phyloP scores from a whole-genome alignment of 345 rosid genomes.

The Lumnitzera racemosa region DNA sequence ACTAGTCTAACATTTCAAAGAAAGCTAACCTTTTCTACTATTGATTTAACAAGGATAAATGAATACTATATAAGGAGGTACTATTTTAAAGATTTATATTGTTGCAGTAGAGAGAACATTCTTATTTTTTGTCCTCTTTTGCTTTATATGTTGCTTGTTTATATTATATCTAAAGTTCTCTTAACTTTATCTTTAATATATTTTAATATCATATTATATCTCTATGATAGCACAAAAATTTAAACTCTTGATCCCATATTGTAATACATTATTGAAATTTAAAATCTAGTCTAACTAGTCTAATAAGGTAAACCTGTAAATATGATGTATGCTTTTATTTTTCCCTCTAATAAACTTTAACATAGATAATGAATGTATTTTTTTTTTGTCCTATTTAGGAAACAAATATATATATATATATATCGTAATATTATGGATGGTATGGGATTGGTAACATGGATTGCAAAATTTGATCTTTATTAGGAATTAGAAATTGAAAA shows the following conservation, averaged over 20 bases:
- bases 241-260: too few species aligned
- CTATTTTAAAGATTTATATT: not conserved
- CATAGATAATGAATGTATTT: not conserved
- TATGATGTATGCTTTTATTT: not conserved
- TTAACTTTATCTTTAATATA: too few species aligned
- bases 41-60: slow-evolving; percentile 85
- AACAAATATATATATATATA: slow-evolving; percentile 61
- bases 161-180: too few species aligned
- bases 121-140: too few species aligned
- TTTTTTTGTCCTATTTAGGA: slow-evolving; percentile 30
- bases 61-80: slow-evolving; percentile 85
- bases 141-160: too few species aligned
- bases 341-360: not conserved
- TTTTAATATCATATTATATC: too few species aligned
- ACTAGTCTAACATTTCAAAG: slow-evolving; percentile 73
- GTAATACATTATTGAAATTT: too few species aligned
- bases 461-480: slow-evolving; percentile 83
- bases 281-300: too few species aligned
- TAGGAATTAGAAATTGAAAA: slow-evolving; percentile 66
- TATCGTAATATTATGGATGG: slow-evolving; percentile 77
- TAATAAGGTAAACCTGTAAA: too few species aligned
- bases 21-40: slow-evolving; percentile 68
- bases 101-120: too few species aligned
- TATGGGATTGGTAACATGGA: slow-evolving; percentile 67
- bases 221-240: not conserved